Conservation (phyloP, 169 alveolate species). For the Babesia gibsoni region DNA sequence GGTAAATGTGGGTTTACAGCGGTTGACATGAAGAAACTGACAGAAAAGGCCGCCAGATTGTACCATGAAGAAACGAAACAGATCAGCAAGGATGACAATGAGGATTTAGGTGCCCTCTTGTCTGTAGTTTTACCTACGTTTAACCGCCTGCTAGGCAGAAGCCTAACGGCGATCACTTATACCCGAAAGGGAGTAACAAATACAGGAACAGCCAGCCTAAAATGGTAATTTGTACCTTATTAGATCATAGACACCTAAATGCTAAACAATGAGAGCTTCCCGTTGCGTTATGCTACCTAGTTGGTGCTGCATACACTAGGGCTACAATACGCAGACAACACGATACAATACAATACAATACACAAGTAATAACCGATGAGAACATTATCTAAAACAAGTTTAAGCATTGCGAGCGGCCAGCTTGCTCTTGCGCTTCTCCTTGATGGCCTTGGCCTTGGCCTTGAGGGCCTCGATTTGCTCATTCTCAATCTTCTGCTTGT, state of each 20-base stretch:
- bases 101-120: conserved; percentile 10
- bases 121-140: conserved; percentile 8
- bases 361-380: conserved; percentile 12
- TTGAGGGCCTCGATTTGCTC: conserved; percentile 85
- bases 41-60: neutral
- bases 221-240: conserved; percentile 42
- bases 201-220: conserved; percentile 9
- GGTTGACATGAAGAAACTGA: neutral
- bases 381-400: conserved; percentile 12
- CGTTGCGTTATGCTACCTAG: neutral
- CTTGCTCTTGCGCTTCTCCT: conserved; percentile 73
- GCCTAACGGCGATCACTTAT: neutral
- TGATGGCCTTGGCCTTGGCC: conserved; percentile 80
- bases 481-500: conserved; percentile 84
- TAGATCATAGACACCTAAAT: too few species aligned
- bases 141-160: neutral
- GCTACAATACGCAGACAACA: too few species aligned
- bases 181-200: neutral
- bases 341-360: neutral
- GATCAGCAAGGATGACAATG: neutral
- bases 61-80: conserved; percentile 1
- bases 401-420: conserved; percentile 50
- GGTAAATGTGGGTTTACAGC: neutral
- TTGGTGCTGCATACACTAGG: too few species aligned
- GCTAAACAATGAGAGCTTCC: too few species aligned